A percentile compares a stretch with the other conserved stretches of the same genome.
These are phyloP conservation scores for Grosmannia penicillata DNA, from an alignment of 2,329 filamentous ascomycete species.

Conservation along the genomic window DNA sequence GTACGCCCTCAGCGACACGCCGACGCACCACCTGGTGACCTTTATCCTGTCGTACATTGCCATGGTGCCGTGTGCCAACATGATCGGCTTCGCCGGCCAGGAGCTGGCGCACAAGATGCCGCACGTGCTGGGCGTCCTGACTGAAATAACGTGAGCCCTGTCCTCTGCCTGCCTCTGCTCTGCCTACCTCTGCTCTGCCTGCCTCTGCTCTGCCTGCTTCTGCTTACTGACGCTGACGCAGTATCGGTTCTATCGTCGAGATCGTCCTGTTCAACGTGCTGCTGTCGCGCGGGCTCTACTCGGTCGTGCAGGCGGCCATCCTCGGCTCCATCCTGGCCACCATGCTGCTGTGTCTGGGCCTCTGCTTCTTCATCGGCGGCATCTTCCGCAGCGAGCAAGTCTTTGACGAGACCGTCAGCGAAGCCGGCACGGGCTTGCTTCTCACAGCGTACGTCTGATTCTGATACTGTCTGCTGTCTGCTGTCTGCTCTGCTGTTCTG, in stretches of 20 bases:
- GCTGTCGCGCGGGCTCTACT: slow-evolving; percentile 36
- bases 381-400: slow-evolving; percentile 50
- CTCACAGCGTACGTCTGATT: slow-evolving; percentile 53
- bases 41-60: slow-evolving; percentile 62
- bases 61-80: slow-evolving; percentile 63
- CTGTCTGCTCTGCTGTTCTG: neutral
- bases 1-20: slow-evolving; percentile 19
- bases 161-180: no score
- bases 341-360: slow-evolving; percentile 62
- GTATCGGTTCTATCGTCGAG: slow-evolving; percentile 61
- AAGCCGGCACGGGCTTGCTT: slow-evolving; percentile 63
- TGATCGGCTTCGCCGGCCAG: slow-evolving; percentile 60
- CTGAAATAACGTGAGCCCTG: slow-evolving; percentile 41
- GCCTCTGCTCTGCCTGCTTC: neutral
- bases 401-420: slow-evolving; percentile 63
- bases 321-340: slow-evolving; percentile 73
- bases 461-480: no score
- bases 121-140: slow-evolving; percentile 51
- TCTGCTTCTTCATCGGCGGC: slow-evolving; percentile 69
- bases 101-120: slow-evolving; percentile 61
- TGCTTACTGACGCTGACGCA: slow-evolving; percentile 7
- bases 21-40: slow-evolving; percentile 38
- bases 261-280: slow-evolving; percentile 73
- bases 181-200: no score
- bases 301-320: slow-evolving; percentile 73